Base-by-base conservation (phyloP, 2,329 filamentous ascomycete species). In the Apiospora arundinis region DNA sequence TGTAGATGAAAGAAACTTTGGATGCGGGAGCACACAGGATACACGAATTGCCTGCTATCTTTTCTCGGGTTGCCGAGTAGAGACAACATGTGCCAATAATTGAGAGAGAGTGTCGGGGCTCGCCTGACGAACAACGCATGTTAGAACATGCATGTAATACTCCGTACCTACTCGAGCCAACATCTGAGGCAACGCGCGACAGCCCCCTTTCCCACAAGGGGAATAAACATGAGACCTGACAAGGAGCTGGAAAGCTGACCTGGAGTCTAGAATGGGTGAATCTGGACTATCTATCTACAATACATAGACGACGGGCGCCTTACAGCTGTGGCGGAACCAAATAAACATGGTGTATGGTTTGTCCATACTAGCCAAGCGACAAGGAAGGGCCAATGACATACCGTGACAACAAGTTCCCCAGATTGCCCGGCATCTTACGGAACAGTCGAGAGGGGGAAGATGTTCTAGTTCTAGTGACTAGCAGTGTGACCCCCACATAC, bases 391-490 rank as follows among this genome's bases (percentile, higher is more conserved):
- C 18, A 63, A 40, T 63, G 56, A 32, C 56, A 63, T 63, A 63
- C 49, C 18, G 49, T 32, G 12, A 52, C 49, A 32, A 18, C 56
- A 9, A 63, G 56, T 40, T 63, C 56, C 32, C 56, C 56, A 63
- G 56, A 63, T 63, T 37, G 52, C 28, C 21, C 56, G 32, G 56
- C 21, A 63, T 63, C 32, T 63, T 63, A 63, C 56, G 32, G 56
- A 40, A 63, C 18, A 45, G 56, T 63, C 56, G 56, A 21, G 28
- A 37, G 28, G 28, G 28, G 56, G 21, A 14, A 40, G 21, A 63
- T n/a, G 28, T 48, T 48, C 45, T n/a, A 40, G 32, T 63, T 63
- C 56, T 63, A 40, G 56, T n/a, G 18, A n/a, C 56, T 63, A 37
- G 56, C 40, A 63, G 56, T 63, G 28, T 11, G 28, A 63, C 56